Evolutionary conservation across 192 early-diverging fungal species (phyloP).

Genomic region (Entomortierella parvispora): DNA sequence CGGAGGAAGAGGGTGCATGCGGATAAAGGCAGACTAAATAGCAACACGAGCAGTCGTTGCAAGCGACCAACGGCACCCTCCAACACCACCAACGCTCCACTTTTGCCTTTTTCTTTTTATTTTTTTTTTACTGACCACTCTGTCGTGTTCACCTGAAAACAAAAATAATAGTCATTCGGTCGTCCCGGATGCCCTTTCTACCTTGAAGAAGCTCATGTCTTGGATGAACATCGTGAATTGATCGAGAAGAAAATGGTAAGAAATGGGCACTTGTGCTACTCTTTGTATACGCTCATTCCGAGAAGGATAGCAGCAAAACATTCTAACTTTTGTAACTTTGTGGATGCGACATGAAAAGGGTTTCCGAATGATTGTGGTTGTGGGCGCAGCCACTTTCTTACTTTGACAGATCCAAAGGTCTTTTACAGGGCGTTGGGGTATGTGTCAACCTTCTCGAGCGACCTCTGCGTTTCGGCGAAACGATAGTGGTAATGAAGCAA

Average conservation of each 20-base stretch:
- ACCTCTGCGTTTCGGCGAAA: neutral
- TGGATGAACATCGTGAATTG: slow-evolving; percentile 39
- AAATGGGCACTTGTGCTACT: neutral
- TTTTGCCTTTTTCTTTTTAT: neutral
- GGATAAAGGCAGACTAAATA: too few species aligned
- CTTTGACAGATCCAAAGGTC: slow-evolving; percentile 47
- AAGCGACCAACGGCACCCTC: too few species aligned
- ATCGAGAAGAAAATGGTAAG: slow-evolving; percentile 53
- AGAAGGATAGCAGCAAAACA: neutral
- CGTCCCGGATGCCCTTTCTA: slow-evolving; percentile 59
- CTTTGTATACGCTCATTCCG: neutral
- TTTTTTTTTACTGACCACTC: neutral
- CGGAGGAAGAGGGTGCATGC: too few species aligned
- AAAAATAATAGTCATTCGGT: slow-evolving; percentile 37
- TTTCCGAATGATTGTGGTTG: slow-evolving; percentile 49
- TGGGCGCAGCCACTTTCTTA: slow-evolving; percentile 55
- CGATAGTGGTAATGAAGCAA: slow-evolving; percentile 11
- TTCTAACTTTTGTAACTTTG: neutral
- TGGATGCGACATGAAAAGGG: neutral
- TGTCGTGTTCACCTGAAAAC: slow-evolving; percentile 2
- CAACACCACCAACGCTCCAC: too few species aligned
- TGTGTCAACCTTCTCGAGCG: neutral
- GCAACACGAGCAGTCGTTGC: too few species aligned
- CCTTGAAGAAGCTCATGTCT: slow-evolving; percentile 50
- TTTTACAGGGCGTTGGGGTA: slow-evolving; percentile 53